Evolutionary conservation across 257 asterid genomes (phyloP).

Genomic region (Solanum appendiculatum): DNA sequence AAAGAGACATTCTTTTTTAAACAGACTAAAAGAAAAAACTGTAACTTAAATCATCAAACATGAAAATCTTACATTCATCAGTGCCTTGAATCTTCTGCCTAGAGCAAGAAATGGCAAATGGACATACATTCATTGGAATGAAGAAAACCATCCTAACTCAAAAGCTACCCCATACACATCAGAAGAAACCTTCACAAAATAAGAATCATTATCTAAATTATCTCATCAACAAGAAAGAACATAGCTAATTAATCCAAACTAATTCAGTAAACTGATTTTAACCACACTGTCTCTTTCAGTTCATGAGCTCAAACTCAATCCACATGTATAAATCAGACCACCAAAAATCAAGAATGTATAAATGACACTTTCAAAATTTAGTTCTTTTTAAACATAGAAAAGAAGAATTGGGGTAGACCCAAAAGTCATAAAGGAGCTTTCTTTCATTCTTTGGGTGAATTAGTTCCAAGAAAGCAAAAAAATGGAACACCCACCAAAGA

Average conservation of each 20-base stretch:
- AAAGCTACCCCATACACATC: constrained; percentile 1
- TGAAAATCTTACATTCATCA: constrained; percentile 11
- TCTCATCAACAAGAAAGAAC: background rate
- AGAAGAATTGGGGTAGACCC: background rate
- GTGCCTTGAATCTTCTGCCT: background rate
- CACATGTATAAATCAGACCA: background rate
- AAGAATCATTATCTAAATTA: background rate
- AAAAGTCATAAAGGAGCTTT: background rate
- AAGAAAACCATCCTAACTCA: constrained; percentile 6
- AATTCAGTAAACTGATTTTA: background rate
- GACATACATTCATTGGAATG: constrained; percentile 10
- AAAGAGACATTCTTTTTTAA: background rate
- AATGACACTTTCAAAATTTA: background rate
- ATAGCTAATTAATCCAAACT: background rate
- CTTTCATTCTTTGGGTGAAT: background rate
- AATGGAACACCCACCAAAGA: background rate
- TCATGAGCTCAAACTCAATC: background rate
- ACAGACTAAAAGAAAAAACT: background rate
- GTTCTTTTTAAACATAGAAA: background rate
- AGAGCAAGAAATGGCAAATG: constrained; percentile 16
- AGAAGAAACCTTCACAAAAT: background rate
- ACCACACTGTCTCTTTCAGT: background rate
- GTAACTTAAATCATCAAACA: background rate
- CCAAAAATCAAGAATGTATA: background rate
- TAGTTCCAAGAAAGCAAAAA: background rate